Conservation (phyloP, 2,329 filamentous ascomycete genomes). For the Xylaria sp. region DNA sequence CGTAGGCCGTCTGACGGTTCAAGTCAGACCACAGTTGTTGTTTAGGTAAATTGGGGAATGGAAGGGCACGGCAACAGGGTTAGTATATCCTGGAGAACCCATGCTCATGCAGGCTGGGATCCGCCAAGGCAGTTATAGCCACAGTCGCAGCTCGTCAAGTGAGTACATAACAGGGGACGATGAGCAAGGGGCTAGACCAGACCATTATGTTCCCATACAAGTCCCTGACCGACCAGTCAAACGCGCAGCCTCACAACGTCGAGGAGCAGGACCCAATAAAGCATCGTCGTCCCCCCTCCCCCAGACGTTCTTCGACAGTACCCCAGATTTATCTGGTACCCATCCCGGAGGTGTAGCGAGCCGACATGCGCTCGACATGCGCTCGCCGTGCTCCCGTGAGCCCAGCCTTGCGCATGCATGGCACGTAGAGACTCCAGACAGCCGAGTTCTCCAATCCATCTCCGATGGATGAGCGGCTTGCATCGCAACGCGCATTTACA, state of each 20-base stretch:
- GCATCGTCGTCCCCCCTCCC: conserved; percentile 22
- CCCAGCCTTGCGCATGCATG: conserved; percentile 35
- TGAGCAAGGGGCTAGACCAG: neutral
- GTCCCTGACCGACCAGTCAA: conserved; percentile 33
- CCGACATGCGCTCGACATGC: conserved; percentile 30
- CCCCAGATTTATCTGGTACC: conserved; percentile 35
- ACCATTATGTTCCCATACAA: conserved; percentile 12
- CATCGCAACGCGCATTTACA: neutral
- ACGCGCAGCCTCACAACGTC: conserved; percentile 29
- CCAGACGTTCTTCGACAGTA: conserved; percentile 29
- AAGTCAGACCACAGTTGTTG: conserved; percentile 27
- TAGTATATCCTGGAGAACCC: conserved; percentile 33
- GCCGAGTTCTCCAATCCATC: neutral
- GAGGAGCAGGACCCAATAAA: conserved; percentile 27
- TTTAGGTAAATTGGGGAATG: conserved; percentile 9
- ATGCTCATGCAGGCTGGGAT: conserved; percentile 31
- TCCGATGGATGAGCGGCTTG: neutral
- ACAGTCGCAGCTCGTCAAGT: conserved; percentile 26
- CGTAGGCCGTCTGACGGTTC: conserved; percentile 8
- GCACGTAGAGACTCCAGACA: conserved; percentile 23
- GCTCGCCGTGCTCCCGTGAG: conserved; percentile 29
- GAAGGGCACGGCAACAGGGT: conserved; percentile 12
- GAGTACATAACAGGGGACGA: conserved; percentile 18
- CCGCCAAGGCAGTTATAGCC: conserved; percentile 5
- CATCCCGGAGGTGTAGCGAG: conserved; percentile 29